Percentiles rank a stretch among this genome's conserved stretches.
These are phyloP conservation scores for Cordyceps fumosorosea DNA, from an alignment of 2,329 filamentous ascomycete genomes.

Conservation along the genomic window DNA sequence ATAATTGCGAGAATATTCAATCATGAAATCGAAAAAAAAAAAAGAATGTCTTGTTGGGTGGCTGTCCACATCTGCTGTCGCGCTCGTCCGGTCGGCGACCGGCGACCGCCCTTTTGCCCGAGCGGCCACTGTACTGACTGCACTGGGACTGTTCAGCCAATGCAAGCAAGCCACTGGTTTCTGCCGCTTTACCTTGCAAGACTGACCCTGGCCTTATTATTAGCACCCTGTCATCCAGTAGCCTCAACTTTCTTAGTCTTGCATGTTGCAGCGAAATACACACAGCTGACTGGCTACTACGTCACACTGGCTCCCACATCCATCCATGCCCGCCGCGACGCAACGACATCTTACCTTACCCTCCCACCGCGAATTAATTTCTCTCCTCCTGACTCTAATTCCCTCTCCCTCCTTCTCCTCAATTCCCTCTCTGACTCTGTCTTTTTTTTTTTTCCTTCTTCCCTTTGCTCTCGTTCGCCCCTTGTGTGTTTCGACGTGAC, in stretches of 20 bases:
- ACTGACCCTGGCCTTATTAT: background rate
- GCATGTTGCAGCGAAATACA: background rate
- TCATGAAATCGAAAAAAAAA: no score
- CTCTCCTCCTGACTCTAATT: background rate
- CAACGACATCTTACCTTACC: slow-evolving; percentile 10
- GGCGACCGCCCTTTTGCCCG: background rate
- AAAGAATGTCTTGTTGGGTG: no score
- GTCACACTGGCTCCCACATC: background rate
- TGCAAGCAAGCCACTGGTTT: background rate
- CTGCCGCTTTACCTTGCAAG: background rate
- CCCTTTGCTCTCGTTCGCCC: background rate
- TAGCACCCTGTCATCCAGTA: background rate
- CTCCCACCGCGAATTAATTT: slow-evolving; percentile 8
- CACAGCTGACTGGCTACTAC: background rate
- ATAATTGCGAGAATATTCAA: no score
- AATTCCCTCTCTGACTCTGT: background rate
- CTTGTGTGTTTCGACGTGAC: background rate
- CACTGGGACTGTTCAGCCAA: background rate
- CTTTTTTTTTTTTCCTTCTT: background rate
- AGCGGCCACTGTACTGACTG: background rate
- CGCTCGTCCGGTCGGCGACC: background rate
- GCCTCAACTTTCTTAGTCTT: background rate
- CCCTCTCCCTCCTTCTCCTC: background rate
- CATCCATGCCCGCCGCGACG: background rate
- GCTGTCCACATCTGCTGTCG: background rate